A percentile compares a stretch with the other conserved stretches of the same genome.
phyloP scores from a whole-genome alignment of 164 flowering plant genomes.

The Warburgia ugandensis region DNA sequence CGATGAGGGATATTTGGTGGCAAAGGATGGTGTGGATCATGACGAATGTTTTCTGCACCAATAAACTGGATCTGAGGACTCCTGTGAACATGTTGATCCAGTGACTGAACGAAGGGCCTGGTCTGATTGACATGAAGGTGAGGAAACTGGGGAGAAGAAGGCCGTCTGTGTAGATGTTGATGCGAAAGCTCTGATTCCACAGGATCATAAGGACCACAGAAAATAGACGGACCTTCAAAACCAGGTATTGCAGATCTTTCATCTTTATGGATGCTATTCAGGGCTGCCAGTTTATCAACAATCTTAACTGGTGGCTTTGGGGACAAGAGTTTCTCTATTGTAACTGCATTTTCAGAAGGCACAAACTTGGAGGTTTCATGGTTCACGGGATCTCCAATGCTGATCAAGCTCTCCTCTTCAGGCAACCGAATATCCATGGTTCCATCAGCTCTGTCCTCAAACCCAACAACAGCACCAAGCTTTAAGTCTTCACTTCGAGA shows the following conservation, averaged over 20 bases:
- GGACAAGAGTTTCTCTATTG: constrained; percentile 27
- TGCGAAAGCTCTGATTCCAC: constrained; percentile 34
- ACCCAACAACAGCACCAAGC: constrained; percentile 16
- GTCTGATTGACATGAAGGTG: constrained; percentile 43
- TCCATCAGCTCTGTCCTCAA: constrained; percentile 24
- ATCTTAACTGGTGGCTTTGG: constrained; percentile 31
- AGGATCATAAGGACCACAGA: constrained; percentile 32
- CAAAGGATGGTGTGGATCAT: constrained; percentile 47
- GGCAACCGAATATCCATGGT: constrained; percentile 39
- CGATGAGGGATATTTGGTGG: constrained; percentile 36
- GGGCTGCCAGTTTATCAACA: constrained; percentile 45
- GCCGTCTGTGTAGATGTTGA: constrained; percentile 36
- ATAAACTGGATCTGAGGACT: constrained; percentile 45
- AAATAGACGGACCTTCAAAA: constrained; percentile 33
- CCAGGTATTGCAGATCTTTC: constrained; percentile 32
- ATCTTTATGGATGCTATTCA: constrained; percentile 33
- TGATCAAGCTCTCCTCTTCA: constrained; percentile 67
- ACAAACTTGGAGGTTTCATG: constrained; percentile 21
- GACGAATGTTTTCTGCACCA: constrained; percentile 42
- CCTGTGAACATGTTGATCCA: constrained; percentile 41
- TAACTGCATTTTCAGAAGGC: constrained; percentile 16
- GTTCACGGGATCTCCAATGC: constrained; percentile 26
- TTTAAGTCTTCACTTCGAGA: constrained; percentile 27
- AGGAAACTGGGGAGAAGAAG: constrained; percentile 46
- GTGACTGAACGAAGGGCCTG: constrained; percentile 35